These are phyloP conservation scores for Coniella lustricola DNA, from an alignment of 2,329 filamentous ascomycete genomes.

Conservation along the genomic window DNA sequence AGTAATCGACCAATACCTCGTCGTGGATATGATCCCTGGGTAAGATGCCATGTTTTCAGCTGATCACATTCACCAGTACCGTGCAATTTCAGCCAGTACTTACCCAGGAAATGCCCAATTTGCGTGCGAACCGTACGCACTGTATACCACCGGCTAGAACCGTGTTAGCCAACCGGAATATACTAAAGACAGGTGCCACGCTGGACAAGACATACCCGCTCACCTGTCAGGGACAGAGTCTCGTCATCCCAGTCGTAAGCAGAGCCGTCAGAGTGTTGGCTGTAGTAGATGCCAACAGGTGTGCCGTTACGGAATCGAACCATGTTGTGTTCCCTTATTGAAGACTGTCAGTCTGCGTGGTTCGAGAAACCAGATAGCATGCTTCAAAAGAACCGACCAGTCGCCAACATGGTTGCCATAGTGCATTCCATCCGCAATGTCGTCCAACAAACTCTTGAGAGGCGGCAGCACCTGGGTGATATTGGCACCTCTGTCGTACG, in stretches of 20 bases:
- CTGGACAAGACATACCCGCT: slow-evolving; percentile 21
- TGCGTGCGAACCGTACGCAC: slow-evolving; percentile 29
- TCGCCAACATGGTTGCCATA: slow-evolving; percentile 24
- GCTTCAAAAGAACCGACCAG: slow-evolving; percentile 15
- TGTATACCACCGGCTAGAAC: slow-evolving; percentile 27
- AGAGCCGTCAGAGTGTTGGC: slow-evolving; percentile 11
- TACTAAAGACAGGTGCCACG: too few relatives aligned
- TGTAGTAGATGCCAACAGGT: slow-evolving; percentile 15
- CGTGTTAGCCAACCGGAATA: background rate
- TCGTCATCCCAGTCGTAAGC: slow-evolving; percentile 22
- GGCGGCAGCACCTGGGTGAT: slow-evolving; percentile 27
- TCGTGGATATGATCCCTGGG: slow-evolving; percentile 27
- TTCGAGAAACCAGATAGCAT: background rate
- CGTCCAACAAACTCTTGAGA: slow-evolving; percentile 20
- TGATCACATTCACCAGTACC: too few relatives aligned
- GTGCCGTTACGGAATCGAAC: slow-evolving; percentile 21
- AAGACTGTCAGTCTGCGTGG: background rate
- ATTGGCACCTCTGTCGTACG: slow-evolving; percentile 26
- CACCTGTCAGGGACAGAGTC: slow-evolving; percentile 19
- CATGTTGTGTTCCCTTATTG: slow-evolving; percentile 27
- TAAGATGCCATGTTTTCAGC: too few relatives aligned
- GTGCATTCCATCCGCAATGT: slow-evolving; percentile 5
- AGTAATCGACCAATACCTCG: slow-evolving; percentile 26
- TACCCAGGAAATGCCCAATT: slow-evolving; percentile 27
- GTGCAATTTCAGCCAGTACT: too few relatives aligned